Base-by-base conservation (phyloP, 2,329 filamentous ascomycete species). In the Dissoconium aciculare region DNA sequence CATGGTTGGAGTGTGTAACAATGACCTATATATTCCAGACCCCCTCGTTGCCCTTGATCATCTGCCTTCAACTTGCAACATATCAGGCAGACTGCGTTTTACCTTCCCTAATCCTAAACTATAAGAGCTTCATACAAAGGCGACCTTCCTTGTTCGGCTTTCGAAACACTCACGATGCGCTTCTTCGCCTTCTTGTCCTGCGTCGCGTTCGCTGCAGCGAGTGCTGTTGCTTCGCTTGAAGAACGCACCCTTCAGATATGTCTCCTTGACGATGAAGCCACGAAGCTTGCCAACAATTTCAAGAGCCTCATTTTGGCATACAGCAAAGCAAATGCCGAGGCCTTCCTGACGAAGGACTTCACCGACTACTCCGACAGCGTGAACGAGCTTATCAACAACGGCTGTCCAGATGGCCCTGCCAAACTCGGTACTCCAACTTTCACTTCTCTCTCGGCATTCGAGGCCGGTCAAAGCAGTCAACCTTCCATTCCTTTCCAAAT, bases 401-500 rank as follows among this genome's bases (percentile, higher is more conserved):
- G 45, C 35, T 45, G 42, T 38, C 30, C 41, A 36, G 27, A 37
- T 26, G 28, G 39, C 26, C 44, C 35, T 12, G 28, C 36, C 12
- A 13, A 35, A n/a, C 46, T 50, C 27, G 43, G 41, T 13, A 17
- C 37, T 15, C 36, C 40, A 2, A 50, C 49, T 23, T 51, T 52
- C 45, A 27, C 28, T 28, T 35, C 36, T n/a, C 49, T 40, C 15
- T 39, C 33, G 10, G 29, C 35, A 3, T 52, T 51, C 41, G 26
- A 46, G 30, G 42, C 41, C 12, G 49, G 46, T 26, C 49, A 51
- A 34, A 43, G 46, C 27, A 26, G 37, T 3, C 47, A 50, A 34
- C 44, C 49, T 4, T 32, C 34, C 15, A 50, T 51, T 15, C 49
- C 49, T 4, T 52, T 51, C 38, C 38, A 46, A 28, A 45, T 48